Evolutionary conservation across 2,329 filamentous ascomycete species (phyloP).

Genomic region (Rhynchosporium secalis): DNA sequence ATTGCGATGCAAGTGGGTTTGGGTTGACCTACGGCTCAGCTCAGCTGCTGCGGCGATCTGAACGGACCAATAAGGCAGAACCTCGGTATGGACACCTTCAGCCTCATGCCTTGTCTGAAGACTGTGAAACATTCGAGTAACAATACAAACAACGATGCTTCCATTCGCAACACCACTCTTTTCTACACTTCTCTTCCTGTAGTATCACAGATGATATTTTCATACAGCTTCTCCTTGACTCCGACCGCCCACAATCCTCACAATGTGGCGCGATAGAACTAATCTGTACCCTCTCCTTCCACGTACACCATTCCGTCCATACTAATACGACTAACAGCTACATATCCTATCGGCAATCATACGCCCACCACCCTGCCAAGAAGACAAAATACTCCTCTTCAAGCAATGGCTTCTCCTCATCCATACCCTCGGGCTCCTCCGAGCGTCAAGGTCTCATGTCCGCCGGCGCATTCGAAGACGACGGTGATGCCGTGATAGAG

Average conservation of each 20-base stretch:
- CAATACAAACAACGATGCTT: conserved; percentile 26
- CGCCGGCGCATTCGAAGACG: conserved; percentile 72
- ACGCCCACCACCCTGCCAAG: conserved; percentile 89
- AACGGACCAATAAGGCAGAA: conserved; percentile 2
- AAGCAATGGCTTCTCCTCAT: conserved; percentile 60
- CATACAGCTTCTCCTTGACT: conserved; percentile 19
- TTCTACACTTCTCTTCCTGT: not conserved
- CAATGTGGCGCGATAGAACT: conserved; percentile 98
- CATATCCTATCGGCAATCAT: conserved; percentile 98
- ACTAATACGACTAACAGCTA: conserved; percentile 61
- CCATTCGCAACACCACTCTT: conserved; percentile 15
- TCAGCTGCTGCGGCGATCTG: not conserved
- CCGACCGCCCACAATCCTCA: conserved; percentile 43
- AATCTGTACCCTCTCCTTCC: conserved; percentile 69
- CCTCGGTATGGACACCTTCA: not conserved
- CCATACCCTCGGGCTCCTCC: conserved; percentile 54
- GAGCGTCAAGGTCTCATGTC: conserved; percentile 84
- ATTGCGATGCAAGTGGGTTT: conserved; percentile 15
- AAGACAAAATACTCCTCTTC: conserved; percentile 64
- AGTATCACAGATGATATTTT: conserved; percentile 1
- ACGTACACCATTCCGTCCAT: conserved; percentile 30
- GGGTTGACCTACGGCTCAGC: not conserved
- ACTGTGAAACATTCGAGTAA: conserved; percentile 12
- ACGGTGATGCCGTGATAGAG: conserved; percentile 94
- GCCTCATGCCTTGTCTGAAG: conserved; percentile 21